phyloP scores from a whole-genome alignment of 23 red algal genomes.

The Gracilaria caudata region DNA sequence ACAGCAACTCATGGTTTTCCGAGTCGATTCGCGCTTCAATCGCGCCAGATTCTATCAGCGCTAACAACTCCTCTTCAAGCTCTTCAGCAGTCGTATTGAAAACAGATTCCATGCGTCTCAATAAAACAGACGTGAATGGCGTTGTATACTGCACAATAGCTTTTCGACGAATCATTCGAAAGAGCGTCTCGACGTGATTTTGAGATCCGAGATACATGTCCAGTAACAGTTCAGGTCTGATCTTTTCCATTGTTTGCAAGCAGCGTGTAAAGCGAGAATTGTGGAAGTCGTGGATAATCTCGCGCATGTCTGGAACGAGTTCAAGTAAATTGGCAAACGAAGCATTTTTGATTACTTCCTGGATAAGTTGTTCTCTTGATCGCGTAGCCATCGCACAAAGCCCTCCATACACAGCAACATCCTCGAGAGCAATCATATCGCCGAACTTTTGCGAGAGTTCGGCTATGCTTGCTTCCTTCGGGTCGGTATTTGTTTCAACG shows the following conservation, averaged over 20 bases:
- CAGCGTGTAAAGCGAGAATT: constrained; percentile 75
- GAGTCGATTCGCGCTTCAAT: constrained; percentile 86
- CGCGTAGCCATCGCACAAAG: constrained; percentile 86
- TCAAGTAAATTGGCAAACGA: constrained; percentile 77
- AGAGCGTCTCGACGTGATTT: constrained; percentile 69
- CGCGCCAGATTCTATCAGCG: constrained; percentile 67
- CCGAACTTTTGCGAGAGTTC: constrained; percentile 57
- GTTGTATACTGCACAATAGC: constrained; percentile 82
- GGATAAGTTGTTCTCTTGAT: constrained; percentile 54
- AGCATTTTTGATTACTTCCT: constrained; percentile 43
- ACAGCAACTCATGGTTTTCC: constrained; percentile 54
- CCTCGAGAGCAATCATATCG: constrained; percentile 79
- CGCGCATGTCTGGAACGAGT: constrained; percentile 86
- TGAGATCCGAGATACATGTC: constrained; percentile 74
- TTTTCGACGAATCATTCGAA: constrained; percentile 73
- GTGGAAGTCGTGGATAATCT: constrained; percentile 83
- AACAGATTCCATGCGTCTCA: constrained; percentile 71
- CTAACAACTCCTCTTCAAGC: constrained; percentile 74
- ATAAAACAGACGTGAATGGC: constrained; percentile 75
- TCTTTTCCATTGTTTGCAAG: constrained; percentile 54
- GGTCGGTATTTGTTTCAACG: constrained; percentile 36
- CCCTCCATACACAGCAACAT: constrained; percentile 81
- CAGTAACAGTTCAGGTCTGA: constrained; percentile 71
- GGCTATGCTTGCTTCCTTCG: constrained; percentile 54
- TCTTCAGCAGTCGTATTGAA: constrained; percentile 59